Evolutionary conservation across 2,329 filamentous ascomycete genomes (phyloP).

Genomic region (Ophidiomyces ophidiicola): DNA sequence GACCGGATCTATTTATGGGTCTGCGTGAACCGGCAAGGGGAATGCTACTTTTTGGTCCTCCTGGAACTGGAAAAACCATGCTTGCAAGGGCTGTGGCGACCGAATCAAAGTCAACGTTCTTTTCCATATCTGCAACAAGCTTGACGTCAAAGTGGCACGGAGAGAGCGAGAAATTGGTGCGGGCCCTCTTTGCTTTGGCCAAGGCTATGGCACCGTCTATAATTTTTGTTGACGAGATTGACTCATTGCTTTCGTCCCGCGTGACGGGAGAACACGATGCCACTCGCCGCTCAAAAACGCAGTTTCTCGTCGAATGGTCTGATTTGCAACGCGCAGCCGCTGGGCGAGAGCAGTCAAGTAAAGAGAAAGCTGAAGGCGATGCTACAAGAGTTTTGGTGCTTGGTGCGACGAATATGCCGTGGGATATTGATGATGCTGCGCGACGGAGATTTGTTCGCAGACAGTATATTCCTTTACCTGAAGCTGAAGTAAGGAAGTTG

Average conservation of each 20-base stretch:
- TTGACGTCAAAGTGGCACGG: slow-evolving; percentile 92
- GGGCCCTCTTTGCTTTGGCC: slow-evolving; percentile 80
- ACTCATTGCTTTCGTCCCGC: slow-evolving; percentile 76
- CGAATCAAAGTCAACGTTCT: slow-evolving; percentile 88
- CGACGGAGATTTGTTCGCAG: slow-evolving; percentile 78
- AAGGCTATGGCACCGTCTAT: slow-evolving; percentile 84
- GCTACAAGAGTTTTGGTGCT: slow-evolving; percentile 81
- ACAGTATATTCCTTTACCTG: slow-evolving; percentile 91
- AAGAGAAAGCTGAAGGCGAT: slow-evolving; percentile 61
- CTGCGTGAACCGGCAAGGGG: slow-evolving; percentile 85
- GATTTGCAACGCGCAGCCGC: slow-evolving; percentile 85
- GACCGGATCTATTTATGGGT: slow-evolving; percentile 91
- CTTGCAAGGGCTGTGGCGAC: slow-evolving; percentile 87
- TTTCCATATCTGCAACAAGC: slow-evolving; percentile 89
- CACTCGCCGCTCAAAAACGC: slow-evolving; percentile 86
- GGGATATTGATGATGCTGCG: slow-evolving; percentile 95
- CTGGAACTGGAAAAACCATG: slow-evolving; percentile 99
- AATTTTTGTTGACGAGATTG: slow-evolving; percentile 97
- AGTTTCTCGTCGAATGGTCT: slow-evolving; percentile 96
- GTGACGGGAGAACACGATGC: slow-evolving; percentile 77
- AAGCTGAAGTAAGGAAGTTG: slow-evolving; percentile 63
- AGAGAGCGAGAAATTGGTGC: slow-evolving; percentile 90
- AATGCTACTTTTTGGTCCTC: slow-evolving; percentile 92
- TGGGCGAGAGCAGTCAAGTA: slow-evolving; percentile 54
- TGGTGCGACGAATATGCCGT: slow-evolving; percentile 89